Percentiles rank a stretch among this genome's conserved stretches.
phyloP scores from a whole-genome alignment of 441 rosid species.

The Pelargonium fulgidum region DNA sequence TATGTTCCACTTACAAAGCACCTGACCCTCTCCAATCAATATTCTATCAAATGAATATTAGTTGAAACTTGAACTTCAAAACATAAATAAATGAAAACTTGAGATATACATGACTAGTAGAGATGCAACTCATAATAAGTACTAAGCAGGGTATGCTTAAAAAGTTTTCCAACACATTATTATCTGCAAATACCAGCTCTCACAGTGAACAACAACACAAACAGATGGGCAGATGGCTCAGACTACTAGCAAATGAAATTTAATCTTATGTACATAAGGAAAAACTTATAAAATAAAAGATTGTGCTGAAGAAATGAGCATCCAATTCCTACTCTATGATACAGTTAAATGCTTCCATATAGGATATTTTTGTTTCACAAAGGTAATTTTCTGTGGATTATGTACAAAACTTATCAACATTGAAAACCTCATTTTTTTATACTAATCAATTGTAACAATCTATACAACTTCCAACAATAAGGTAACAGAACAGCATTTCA shows the following conservation, averaged over 20 bases:
- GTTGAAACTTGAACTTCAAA: neutral
- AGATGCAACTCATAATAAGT: conserved; percentile 5
- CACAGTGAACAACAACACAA: neutral
- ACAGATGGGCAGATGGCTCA: neutral
- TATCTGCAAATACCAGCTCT: neutral
- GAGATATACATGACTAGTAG: neutral
- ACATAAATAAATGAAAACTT: neutral
- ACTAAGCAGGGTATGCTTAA: neutral
- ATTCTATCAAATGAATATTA: neutral
- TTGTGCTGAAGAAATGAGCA: neutral
- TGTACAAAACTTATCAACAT: neutral
- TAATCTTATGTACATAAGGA: neutral
- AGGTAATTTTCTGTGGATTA: neutral
- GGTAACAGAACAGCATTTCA: neutral
- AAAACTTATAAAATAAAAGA: neutral
- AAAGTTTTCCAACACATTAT: neutral
- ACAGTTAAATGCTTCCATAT: neutral
- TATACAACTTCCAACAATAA: neutral
- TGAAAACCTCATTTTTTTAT: neutral
- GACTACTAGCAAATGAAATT: neutral
- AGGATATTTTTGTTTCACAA: neutral
- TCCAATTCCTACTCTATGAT: neutral
- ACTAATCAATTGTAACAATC: neutral
- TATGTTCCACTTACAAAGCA: neutral
- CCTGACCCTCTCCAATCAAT: neutral